These are phyloP conservation scores for Papiliotrema flavescens DNA, from an alignment of 1,284 basidiomycete species.

Conservation along the genomic window DNA sequence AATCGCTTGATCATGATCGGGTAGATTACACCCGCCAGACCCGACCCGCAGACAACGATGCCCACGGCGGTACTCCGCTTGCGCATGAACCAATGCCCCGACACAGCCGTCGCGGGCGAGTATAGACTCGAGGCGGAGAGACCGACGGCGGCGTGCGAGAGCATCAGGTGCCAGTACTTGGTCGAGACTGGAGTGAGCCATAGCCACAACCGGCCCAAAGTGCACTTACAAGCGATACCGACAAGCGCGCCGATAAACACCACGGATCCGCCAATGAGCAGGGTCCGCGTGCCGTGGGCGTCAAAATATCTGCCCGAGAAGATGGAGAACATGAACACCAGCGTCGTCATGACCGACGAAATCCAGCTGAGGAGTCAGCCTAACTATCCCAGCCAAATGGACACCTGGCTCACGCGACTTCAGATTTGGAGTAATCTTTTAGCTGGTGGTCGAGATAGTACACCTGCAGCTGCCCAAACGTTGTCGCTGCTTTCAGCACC, in stretches of 20 bases:
- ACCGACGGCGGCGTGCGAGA: slow-evolving; percentile 40
- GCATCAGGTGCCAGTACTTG: slow-evolving; percentile 45
- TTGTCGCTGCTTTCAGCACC: slow-evolving; percentile 23
- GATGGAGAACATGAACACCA: slow-evolving; percentile 34
- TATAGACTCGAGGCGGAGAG: slow-evolving; percentile 38
- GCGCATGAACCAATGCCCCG: slow-evolving; percentile 44
- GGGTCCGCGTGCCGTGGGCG: slow-evolving; percentile 32
- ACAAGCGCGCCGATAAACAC: slow-evolving; percentile 28
- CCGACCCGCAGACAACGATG: slow-evolving; percentile 39
- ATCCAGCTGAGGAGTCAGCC: slow-evolving; percentile 31
- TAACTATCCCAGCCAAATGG: not conserved
- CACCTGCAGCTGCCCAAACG: slow-evolving; percentile 38
- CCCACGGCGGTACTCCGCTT: slow-evolving; percentile 39
- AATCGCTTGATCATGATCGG: slow-evolving; percentile 43
- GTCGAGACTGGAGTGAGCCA: slow-evolving; percentile 26
- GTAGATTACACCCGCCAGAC: slow-evolving; percentile 43
- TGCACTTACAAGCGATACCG: slow-evolving; percentile 38
- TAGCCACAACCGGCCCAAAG: not conserved
- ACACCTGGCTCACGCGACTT: slow-evolving; percentile 33
- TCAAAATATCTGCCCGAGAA: slow-evolving; percentile 44
- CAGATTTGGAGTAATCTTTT: slow-evolving; percentile 26
- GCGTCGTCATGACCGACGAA: slow-evolving; percentile 32
- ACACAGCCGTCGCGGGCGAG: slow-evolving; percentile 40
- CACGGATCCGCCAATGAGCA: slow-evolving; percentile 29
- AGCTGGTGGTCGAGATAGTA: slow-evolving; percentile 43